These are phyloP conservation scores for Prillingera fragicola DNA, from an alignment of 1,284 basidiomycete genomes.

Conservation along the genomic window DNA sequence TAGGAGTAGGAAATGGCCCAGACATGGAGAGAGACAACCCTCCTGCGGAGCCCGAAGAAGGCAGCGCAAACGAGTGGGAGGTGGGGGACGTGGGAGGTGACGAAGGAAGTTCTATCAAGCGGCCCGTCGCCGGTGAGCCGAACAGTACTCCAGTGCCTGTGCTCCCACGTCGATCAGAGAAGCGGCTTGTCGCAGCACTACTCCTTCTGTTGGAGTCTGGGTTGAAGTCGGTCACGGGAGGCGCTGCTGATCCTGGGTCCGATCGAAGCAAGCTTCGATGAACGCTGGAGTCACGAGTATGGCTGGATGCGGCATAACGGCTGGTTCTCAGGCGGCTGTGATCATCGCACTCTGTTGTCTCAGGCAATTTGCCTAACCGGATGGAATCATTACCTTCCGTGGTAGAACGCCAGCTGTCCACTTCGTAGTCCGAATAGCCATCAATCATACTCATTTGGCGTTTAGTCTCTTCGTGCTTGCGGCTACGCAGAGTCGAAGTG, in stretches of 20 bases:
- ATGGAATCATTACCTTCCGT: constrained; percentile 34
- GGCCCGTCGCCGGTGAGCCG: background rate
- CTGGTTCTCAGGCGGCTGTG: background rate
- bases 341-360: constrained; percentile 25
- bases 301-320: constrained; percentile 3
- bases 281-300: constrained; percentile 13
- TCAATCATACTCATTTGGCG: constrained; percentile 47
- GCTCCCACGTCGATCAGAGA: background rate
- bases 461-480: constrained; percentile 37
- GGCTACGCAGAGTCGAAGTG: constrained; percentile 23
- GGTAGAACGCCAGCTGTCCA: constrained; percentile 33
- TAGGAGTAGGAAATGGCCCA: constrained; percentile 23
- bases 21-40: constrained; percentile 20
- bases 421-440: constrained; percentile 43
- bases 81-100: background rate
- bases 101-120: background rate
- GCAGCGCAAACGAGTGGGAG: background rate
- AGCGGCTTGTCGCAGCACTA: background rate
- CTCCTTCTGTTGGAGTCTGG: background rate
- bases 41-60: background rate
- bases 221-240: background rate
- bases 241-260: background rate
- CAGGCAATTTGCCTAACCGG: constrained; percentile 28
- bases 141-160: background rate
- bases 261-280: constrained; percentile 5